Evolutionary conservation across 768 basidiomycete genomes (phyloP), one percentile per base, ranked within the genome.

Genomic region (Psilocybe subaeruginosa): DNA sequence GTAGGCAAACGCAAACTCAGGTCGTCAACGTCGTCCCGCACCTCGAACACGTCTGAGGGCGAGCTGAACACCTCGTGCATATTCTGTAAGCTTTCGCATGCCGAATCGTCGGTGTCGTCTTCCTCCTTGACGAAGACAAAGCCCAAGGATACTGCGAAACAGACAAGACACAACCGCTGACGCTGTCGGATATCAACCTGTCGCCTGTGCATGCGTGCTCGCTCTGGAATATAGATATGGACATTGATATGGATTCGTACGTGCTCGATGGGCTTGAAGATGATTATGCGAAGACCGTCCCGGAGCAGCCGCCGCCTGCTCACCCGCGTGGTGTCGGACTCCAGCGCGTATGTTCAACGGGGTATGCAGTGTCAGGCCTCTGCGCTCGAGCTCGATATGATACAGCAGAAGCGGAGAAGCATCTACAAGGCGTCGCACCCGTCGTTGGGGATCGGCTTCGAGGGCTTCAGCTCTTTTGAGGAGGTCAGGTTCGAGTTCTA

Each of bases 401-500:
- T 11, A 23, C 14, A 23, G 62, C 33, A 59, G 39, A 69, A 65
- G 46, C 76, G 60, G 59, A 73, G 64, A 17, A 68, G 61, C 67
- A 64, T 68, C 60, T 67, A 67, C 66, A 69, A 65, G 51, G 67
- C 56, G 52, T 72, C 83, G 0, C 70, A 81, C 5, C 77, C 76
- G 31, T 71, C 77, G 3, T 91, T 90, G 0, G 83, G 73, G 2
- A 69, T 83, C 54, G 19, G 19, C 19, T 93, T 93, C 65, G 79
- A 76, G 3, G 91, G 91, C 0, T 80, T 92, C 14, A 86, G 88
- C 49, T 88, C 89, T 0, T 93, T 92, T 64, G 87, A 88, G 17
- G 91, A 92, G 68, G 83, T 92, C n/a, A 78, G 91, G 31, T 82
- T 92, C 62, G 91, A 93, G 69, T 92, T 90, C 70, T 78, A 78